Base-by-base conservation (phyloP, 371 early-diverging fungal species). In the Nosema muscidifuracis region DNA sequence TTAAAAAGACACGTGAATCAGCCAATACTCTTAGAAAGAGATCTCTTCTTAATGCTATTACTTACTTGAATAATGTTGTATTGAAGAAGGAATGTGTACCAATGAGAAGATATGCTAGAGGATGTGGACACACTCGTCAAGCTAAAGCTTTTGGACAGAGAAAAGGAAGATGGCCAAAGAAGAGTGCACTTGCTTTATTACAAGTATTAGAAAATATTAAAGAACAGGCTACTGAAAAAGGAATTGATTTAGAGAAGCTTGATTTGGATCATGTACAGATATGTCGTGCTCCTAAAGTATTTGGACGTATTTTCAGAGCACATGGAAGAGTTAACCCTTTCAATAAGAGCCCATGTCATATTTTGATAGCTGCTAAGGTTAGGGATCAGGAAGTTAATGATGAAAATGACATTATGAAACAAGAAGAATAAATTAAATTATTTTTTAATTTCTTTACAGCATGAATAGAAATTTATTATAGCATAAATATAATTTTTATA, bases 81-180 rank as follows among this genome's bases (percentile, higher is more conserved):
- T 89, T 87, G 74, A 92, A 92, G 87, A 94, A 94, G 88, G 93
- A 90, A 86, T 89, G 89, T 83, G 88, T 98, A 75, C 99, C 97
- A 66, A 93, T 95, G 92, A 88, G 92, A 73, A 88, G 92, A 81
- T 96, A 91, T 88, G 87, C 89, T 85, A 92, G 95, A 75, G 95
- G 95, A 86, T 89, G 92, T 76, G 95, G 95, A 78, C 92, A 95
- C 77, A 89, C 91, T 75, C 89, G 92, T 60, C 97, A 98, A 87
- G 96, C 92, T 79, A 94, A 92, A 87, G 89, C 87, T 70, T 92
- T 89, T 86, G 88, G 88, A 76, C 57, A 62, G 88, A 93, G 77
- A 90, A 90, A 85, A 64, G 99, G 90, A 81, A 92, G 95, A 86
- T 98, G 99, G 99, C 99, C 99, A 85, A 89, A 85, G 82, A 97